A percentile compares a stretch with the other conserved stretches of the same genome.
These are phyloP conservation scores for Taiwanofungus camphoratus DNA, from an alignment of 1,284 basidiomycete species.

Conservation along the genomic window DNA sequence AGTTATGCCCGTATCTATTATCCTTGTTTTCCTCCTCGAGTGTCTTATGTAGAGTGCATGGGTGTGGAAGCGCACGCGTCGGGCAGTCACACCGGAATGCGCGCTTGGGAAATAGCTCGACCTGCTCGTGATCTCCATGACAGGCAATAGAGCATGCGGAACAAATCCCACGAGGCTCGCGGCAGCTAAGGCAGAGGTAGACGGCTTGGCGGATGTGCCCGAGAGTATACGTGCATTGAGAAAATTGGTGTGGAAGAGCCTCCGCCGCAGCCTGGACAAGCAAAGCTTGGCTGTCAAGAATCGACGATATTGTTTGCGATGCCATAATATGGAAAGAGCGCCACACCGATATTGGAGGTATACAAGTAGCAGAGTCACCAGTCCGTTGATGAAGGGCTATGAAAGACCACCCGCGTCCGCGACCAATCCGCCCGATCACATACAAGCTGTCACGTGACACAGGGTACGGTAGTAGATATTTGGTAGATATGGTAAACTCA, in stretches of 20 bases:
- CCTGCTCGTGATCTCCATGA: conserved; percentile 74
- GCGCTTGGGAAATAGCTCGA: conserved; percentile 80
- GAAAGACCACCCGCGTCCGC: no score
- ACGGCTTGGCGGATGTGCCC: conserved; percentile 64
- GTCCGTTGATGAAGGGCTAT: no score
- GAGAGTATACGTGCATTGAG: conserved; percentile 61
- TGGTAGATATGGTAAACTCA: no score
- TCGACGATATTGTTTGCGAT: conserved; percentile 21
- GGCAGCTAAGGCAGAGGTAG: conserved; percentile 71
- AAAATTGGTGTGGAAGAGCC: conserved; percentile 71
- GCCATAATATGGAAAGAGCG: no score
- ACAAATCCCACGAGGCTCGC: conserved; percentile 53
- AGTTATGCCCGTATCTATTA: conserved; percentile 68
- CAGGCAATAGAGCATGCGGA: conserved; percentile 79
- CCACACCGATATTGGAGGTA: no score
- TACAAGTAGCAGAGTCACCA: no score
- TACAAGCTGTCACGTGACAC: no score
- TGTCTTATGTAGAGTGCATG: conserved; percentile 54
- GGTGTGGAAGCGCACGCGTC: conserved; percentile 49
- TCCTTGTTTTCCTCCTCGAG: conserved; percentile 47
- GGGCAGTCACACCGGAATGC: conserved; percentile 79
- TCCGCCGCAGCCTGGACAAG: conserved; percentile 63
- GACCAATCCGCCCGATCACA: no score
- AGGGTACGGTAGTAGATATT: no score
- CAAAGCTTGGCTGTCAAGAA: conserved; percentile 53